Evolutionary conservation across 176 grass and related monocot species (phyloP).

Genomic region (Phragmites australis): DNA sequence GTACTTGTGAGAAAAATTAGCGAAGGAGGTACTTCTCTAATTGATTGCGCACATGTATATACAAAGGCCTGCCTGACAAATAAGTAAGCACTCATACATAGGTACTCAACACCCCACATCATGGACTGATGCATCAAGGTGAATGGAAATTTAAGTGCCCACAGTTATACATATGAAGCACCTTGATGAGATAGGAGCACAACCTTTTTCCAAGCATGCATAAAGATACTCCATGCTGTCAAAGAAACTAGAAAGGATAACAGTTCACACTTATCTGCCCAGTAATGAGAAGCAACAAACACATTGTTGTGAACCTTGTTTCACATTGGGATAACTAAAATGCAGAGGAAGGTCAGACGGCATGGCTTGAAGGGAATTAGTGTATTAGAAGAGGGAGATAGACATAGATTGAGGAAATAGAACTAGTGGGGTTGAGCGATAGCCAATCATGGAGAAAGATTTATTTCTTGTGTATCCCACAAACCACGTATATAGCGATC

Average conservation of each 20-base stretch:
- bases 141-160: not conserved
- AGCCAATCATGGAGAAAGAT: too few relatives aligned
- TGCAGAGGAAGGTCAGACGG: not conserved
- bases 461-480: not conserved
- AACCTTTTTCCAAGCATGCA: not conserved
- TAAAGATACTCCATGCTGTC: not conserved
- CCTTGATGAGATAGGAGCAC: too few relatives aligned
- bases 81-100: not conserved
- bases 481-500: not conserved
- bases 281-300: too few relatives aligned
- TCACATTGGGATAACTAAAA: not conserved
- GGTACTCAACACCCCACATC: not conserved
- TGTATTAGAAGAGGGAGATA: not conserved
- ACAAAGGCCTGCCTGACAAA: slow-evolving; percentile 11
- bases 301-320: not conserved
- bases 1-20: not conserved
- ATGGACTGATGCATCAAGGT: not conserved
- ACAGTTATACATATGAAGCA: too few relatives aligned
- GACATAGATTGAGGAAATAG: too few relatives aligned
- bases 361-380: not conserved
- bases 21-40: not conserved
- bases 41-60: not conserved
- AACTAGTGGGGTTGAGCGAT: too few relatives aligned
- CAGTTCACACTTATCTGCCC: too few relatives aligned
- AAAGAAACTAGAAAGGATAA: not conserved